Evolutionary conservation across 73 alveolate species (phyloP), one percentile per base, ranked within the genome.

Genomic region (Stentor coeruleus): DNA sequence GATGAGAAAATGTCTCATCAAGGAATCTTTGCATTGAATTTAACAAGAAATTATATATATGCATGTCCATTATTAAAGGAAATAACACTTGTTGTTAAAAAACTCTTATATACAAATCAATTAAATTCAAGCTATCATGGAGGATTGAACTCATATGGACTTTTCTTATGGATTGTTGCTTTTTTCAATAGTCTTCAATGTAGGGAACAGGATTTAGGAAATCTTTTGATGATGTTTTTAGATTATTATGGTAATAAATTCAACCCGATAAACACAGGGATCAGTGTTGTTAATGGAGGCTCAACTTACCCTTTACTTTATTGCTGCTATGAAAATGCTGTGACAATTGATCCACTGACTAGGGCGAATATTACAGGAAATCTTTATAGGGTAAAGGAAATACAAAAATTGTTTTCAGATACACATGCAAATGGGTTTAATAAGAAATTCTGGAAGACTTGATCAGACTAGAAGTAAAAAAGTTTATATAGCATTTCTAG

Each of bases 321-420:
- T 26, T 3, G 35, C 36, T n/a, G 38, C 20, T 87, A 82, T 76
- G 55, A 77, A 31, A 59, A 58, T 83, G 20, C 82, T 3, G 86
- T 86, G 72, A 81, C 85, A 59, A 59, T 86, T 73, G 92, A 86
- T 74, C 92, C 92, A 11, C 49, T 86, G 28, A 86, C 81, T 59
- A 66, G 74, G 39, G 39, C 81, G 28, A 86, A 86, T 60, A 86
- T 77, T 83, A 49, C 66, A 11, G 58, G 89, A 49, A 20, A 20
- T 49, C 66, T 49, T 20, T 49, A 11, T 20, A 6, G 20, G 20
- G 6, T 20, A 49, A 49, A 49, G 6, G 28, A 49, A 49, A 49
- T 49, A 6, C 66, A 11, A 11, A 11, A 6, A 6, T 49, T 49
- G 66, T 49, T 49, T n/a, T n/a, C n/a, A n/a, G n/a, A n/a, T n/a